Conservation (phyloP, 331 rosid species). For the Prunus yedoensis region DNA sequence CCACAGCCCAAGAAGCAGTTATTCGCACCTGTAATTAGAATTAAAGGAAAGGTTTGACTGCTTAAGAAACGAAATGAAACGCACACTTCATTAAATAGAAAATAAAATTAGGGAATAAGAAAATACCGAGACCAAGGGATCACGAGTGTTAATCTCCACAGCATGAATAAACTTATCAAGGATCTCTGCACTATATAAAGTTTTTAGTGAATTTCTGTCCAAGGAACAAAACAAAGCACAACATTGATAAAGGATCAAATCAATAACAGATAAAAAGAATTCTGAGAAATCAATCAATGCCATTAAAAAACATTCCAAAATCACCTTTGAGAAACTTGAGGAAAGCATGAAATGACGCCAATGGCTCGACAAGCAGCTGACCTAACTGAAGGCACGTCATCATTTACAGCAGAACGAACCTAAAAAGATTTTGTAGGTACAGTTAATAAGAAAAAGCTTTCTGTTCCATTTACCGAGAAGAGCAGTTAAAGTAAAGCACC, state of each 20-base stretch:
- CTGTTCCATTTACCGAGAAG: constrained; percentile 20
- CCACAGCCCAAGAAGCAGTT: constrained; percentile 98
- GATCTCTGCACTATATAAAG: constrained; percentile 71
- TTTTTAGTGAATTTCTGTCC: constrained; percentile 18
- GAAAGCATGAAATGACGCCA: constrained; percentile 89
- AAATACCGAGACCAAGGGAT: constrained; percentile 70
- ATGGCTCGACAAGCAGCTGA: constrained; percentile 97
- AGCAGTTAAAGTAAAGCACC: constrained; percentile 15
- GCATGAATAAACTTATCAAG: constrained; percentile 73
- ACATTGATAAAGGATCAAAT: background rate
- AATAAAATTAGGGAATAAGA: constrained; percentile 1
- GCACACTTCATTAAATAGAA: background rate
- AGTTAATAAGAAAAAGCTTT: background rate
- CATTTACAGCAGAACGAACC: constrained; percentile 60
- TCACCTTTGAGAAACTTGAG: constrained; percentile 85
- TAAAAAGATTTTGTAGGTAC: constrained; percentile 34
- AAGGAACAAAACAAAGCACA: background rate
- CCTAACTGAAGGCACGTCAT: constrained; percentile 74
- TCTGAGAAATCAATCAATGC: background rate
- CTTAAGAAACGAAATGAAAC: constrained; percentile 9
- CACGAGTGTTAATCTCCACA: constrained; percentile 69
- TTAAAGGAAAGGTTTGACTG: constrained; percentile 18
- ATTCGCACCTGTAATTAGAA: constrained; percentile 79
- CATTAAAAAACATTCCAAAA: constrained; percentile 16
- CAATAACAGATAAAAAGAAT: background rate